Percentiles rank a stretch among this genome's conserved stretches.
These are phyloP conservation scores for Agaricales sp. DNA, from an alignment of 1,284 basidiomycete species.

Conservation along the genomic window DNA sequence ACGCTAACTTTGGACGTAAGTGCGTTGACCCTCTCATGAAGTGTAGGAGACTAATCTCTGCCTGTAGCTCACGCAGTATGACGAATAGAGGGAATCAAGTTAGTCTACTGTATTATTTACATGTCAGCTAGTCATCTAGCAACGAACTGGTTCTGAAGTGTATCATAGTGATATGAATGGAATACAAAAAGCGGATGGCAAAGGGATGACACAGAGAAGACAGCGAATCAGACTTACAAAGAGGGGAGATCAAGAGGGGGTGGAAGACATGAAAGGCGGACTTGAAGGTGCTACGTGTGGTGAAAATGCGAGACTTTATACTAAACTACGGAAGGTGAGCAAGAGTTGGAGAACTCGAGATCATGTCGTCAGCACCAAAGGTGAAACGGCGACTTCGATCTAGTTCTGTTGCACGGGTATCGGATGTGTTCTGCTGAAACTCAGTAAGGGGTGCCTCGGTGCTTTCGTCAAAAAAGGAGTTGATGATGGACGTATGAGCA, in stretches of 20 bases:
- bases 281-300: too few species aligned
- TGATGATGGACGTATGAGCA: slow-evolving; percentile 31
- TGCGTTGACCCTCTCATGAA: slow-evolving; percentile 9
- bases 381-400: not conserved
- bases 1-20: slow-evolving; percentile 87
- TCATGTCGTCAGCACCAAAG: not conserved
- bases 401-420: not conserved
- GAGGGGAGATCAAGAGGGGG: not conserved
- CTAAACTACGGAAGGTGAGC: not conserved
- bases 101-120: not conserved
- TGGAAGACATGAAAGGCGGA: too few species aligned
- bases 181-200: not conserved
- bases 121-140: not conserved
- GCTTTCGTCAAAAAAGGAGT: slow-evolving; percentile 26
- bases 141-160: not conserved
- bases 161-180: not conserved
- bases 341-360: not conserved
- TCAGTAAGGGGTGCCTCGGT: too few species aligned
- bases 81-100: slow-evolving; percentile 18
- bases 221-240: not conserved
- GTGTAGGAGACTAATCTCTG: not conserved
- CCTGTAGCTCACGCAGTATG: slow-evolving; percentile 27
- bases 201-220: not conserved
- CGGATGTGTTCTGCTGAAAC: not conserved
- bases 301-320: not conserved